Conservation (phyloP, 2,329 filamentous ascomycete genomes). For the Colletotrichum sp. region DNA sequence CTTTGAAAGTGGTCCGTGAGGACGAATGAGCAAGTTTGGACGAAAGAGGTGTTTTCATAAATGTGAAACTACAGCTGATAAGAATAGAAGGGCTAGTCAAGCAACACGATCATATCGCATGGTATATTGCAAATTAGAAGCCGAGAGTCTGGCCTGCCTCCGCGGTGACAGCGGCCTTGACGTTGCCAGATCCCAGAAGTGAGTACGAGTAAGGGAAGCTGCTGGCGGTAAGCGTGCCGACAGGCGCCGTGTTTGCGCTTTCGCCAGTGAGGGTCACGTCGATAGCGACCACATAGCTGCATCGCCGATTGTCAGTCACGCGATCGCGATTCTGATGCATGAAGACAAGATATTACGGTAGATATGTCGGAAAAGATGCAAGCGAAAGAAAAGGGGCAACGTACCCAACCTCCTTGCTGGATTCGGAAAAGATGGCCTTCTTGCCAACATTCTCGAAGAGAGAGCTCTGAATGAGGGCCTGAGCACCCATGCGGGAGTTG, state of each 20-base stretch:
- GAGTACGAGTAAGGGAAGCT: constrained; percentile 52
- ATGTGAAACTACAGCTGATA: not conserved
- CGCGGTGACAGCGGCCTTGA: constrained; percentile 41
- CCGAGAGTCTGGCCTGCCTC: constrained; percentile 37
- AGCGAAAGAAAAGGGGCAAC: not conserved
- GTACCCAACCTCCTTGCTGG: constrained; percentile 29
- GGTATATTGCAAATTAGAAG: not conserved
- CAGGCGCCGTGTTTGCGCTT: constrained; percentile 49
- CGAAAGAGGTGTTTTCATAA: not conserved
- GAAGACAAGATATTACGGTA: no score
- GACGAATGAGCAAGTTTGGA: not conserved
- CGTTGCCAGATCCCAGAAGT: constrained; percentile 44
- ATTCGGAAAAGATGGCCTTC: constrained; percentile 25
- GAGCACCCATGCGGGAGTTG: constrained; percentile 56
- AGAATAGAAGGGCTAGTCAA: not conserved
- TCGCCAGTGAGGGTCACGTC: constrained; percentile 43
- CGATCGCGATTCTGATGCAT: not conserved
- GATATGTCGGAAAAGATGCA: not conserved
- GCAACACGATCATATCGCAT: not conserved
- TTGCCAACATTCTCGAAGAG: constrained; percentile 47
- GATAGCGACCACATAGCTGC: constrained; percentile 36
- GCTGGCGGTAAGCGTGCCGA: constrained; percentile 49
- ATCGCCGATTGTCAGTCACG: not conserved
- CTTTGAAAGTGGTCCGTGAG: not conserved
- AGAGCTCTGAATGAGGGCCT: constrained; percentile 58